A percentile compares a stretch with the other conserved stretches of the same genome.
These are phyloP conservation scores for Breynia disticha DNA, from an alignment of 441 rosid genomes.

Conservation along the genomic window DNA sequence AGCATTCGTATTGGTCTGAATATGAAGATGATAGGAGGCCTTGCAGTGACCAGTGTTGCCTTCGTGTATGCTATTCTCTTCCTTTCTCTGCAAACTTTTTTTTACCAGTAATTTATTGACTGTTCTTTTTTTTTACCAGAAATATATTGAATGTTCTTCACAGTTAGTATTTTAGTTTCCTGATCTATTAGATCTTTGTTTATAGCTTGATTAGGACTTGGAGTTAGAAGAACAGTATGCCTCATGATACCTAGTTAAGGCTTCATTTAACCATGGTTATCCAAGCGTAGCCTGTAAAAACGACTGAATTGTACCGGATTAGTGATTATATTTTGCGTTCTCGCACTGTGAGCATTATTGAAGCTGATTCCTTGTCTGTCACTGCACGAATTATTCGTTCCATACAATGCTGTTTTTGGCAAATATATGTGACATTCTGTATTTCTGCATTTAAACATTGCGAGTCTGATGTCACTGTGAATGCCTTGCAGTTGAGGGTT, in stretches of 20 bases:
- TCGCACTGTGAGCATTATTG: too few relatives aligned
- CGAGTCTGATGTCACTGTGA: constrained; percentile 12
- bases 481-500: constrained; percentile 40
- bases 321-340: background rate
- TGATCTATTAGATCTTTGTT: background rate
- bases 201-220: background rate
- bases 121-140: background rate
- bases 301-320: background rate
- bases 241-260: background rate
- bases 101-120: background rate
- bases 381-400: constrained; percentile 1
- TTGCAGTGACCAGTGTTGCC: constrained; percentile 70
- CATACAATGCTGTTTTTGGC: background rate
- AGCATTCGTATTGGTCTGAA: constrained; percentile 41
- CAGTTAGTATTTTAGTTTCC: background rate
- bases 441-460: constrained; percentile 6
- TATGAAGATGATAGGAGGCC: constrained; percentile 55
- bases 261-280: too few relatives aligned
- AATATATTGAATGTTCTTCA: background rate
- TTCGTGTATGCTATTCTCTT: constrained; percentile 42
- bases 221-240: background rate
- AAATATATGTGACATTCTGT: constrained; percentile 1
- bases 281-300: too few relatives aligned
- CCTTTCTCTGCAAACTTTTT: background rate
- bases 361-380: too few relatives aligned